Base-by-base conservation (phyloP, 345 rosid genomes). In the Jatropha curcas region DNA sequence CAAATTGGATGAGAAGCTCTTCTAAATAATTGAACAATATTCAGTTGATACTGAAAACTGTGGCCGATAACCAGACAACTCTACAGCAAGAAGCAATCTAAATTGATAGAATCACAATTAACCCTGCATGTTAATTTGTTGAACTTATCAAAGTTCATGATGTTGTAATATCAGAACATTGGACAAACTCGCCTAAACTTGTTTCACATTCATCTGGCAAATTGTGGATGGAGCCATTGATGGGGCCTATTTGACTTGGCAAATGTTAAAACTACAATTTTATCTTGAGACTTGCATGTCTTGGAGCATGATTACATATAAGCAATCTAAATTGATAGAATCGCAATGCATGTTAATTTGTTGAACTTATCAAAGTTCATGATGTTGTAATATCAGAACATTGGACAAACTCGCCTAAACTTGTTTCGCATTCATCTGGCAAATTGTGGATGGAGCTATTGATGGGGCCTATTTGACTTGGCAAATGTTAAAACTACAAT, bases 371-470 rank as follows among this genome's bases (percentile, higher is more conserved):
- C 6, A 6, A 19, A 67, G 22, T 66, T 50, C 24, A 20, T 50
- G 58, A 10, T 50, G 59, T 59, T 30, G 24, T 67, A 51, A 51
- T n/a, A 19, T 68, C 30, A 52, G 27, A 52, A 68, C 55, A n/a
- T 35, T 2, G 7, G 56, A 4, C 27, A 34, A 64, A 24, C 2
- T 14, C 6, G 7, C 60, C 41, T 28, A 6, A 34, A 51, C 4
- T 7, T 55, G 43, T 57, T 68, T 39, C 33, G 5, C 48, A 5
- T 53, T 67, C 20, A 13, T 52, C 60, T 34, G n/a, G 46, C 8
- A 52, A 22, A 20, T 61, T 20, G n/a, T 34, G 66, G 28, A 25
- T 61, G 66, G 66, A 61, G 33, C 67, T 63, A 34, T n/a, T 20
- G 24, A 30, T 55, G 30, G 28, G 59, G 7, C 30, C 7, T 22